Evolutionary conservation across 2,329 filamentous ascomycete species (phyloP), one percentile per base, ranked within the genome.

Genomic region (Tolypocladium ophioglossoides): DNA sequence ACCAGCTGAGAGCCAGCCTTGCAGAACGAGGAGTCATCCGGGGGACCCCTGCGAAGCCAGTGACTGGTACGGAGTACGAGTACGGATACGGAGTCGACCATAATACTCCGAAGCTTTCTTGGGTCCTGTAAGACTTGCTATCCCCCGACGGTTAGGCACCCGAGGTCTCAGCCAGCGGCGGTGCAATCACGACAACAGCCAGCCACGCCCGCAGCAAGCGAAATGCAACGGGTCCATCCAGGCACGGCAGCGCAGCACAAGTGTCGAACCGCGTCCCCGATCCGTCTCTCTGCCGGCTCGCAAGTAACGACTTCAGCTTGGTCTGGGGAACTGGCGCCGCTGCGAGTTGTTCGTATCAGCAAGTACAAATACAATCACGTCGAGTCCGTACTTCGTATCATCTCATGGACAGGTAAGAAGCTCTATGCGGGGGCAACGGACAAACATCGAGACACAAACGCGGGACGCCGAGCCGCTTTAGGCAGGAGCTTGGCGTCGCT

Each of bases 1-100:
- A 46, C 32, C 34, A 41, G 24, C 39, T 52, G 39, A 48, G 22
- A 34, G 20, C 40, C 52, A 44, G 52, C 14, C 48, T 41, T 44
- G 49, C 37, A 41, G 32, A 27, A 18, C 9, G 56, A 55, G 47
- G 56, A 58, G 56, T 56, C 52, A 56, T 51, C 50, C 14, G 44
- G 52, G 39, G 52, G 14, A 38, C 54, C 49, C 51, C 48, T 32
- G 44, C 30, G 9, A 2, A n/a, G 44, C 16, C 44, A 18, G 44
- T 47, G 44, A 47, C 44, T 47, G 24, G 44, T 47, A n/a, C n/a
- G n/a, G n/a, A n/a, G n/a, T n/a, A n/a, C n/a, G n/a, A n/a, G n/a
- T n/a, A n/a, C n/a, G n/a, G n/a, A n/a, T n/a, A n/a, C n/a, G n/a
- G n/a, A n/a, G n/a, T n/a, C n/a, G n/a, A n/a, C n/a, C n/a, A n/a